Base-by-base conservation (phyloP, 345 rosid species). In the Eucalyptus regnans region DNA sequence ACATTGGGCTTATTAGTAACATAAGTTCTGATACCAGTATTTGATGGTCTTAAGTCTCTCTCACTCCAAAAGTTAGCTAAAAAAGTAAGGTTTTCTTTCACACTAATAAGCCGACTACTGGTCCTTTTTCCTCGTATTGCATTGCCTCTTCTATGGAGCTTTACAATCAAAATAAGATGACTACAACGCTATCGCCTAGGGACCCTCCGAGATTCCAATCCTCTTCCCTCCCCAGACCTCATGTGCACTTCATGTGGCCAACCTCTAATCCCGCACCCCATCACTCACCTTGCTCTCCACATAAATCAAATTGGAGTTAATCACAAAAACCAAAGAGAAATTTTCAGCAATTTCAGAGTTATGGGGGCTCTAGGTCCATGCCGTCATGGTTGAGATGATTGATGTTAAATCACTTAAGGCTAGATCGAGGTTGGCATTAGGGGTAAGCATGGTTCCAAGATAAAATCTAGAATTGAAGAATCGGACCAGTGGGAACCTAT, bases 401-500 rank as follows among this genome's bases (percentile, higher is more conserved):
- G 6, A 4, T 20, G 0, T 1, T 22, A 20, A 71, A 13, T 71
- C 12, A 12, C 46, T 18, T 10, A 71, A 33, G 81, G 44, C 25
- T 71, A 11, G 81, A 33, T 71, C 0, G 4, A 18, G 81, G 81
- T 71, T 18, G 81, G 4, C 81, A 9, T 62, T 52, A 20, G 58
- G 51, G 58, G 10, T 52, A 10, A 52, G 25, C 25, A 52, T 52
- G 58, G 10, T 52, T 52, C 10, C 58, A 52, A 52, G 58, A 52
- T 52, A 52, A 52, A 52, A 52, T 52, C 58, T 7, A 52, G 25
- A 52, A 52, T 52, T 52, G 58, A 52, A 52, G 58, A 52, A 52
- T 10, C 0, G 0, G 4, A 3, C 58, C 0, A 0, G 0, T 52
- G 58, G 5, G 25, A 52, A 52, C 25, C 58, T 52, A 52, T 52